Evolutionary conservation across 805 yeast genomes (phyloP), one percentile per base, ranked within the genome.

Genomic region (Cyberlindnera amylophila): DNA sequence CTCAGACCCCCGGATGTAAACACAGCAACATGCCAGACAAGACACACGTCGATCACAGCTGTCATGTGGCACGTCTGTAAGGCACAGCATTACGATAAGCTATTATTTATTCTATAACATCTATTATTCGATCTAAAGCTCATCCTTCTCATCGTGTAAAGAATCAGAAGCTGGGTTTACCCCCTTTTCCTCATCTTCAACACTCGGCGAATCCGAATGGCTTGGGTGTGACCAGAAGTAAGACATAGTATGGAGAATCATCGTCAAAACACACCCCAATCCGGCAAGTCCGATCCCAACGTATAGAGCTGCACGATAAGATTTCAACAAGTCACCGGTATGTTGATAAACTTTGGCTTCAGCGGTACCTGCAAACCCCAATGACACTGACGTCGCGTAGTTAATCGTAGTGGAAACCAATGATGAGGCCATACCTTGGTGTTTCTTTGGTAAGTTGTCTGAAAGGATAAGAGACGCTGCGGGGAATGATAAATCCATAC

Each of bases 371-470:
- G 86, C 83, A 32, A 84, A 65, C 10, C 89, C 91, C 24, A 85
- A 64, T 28, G 81, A 79, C n/a, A 84, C 58, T 0, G 89, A 78
- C 56, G 77, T 81, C 0, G 89, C 78, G 57, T 85, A 85, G 58
- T 81, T 85, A 13, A 81, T 77, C 51, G 81, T 77, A 0, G 91
- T 83, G 15, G 81, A 71, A 4, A 82, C 81, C 39, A 85, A 63
- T 0, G 88, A 80, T 0, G 87, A 89, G 1, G 89, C 90, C 72
- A 82, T 76, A 9, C 91, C 93, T 62, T 85, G 91, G 51, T 80
- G 77, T 44, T 72, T 67, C 36, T 67, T 59, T 0, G 90, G 89
- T 30, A 84, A 64, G 34, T 64, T 65, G 45, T 79, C 79, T 9
- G 82, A 74, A 32, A 84, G 59, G 11, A 81, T 70, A 36, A 84